Base-by-base conservation (phyloP, 83 land plant species). In the Thuja plicata region DNA sequence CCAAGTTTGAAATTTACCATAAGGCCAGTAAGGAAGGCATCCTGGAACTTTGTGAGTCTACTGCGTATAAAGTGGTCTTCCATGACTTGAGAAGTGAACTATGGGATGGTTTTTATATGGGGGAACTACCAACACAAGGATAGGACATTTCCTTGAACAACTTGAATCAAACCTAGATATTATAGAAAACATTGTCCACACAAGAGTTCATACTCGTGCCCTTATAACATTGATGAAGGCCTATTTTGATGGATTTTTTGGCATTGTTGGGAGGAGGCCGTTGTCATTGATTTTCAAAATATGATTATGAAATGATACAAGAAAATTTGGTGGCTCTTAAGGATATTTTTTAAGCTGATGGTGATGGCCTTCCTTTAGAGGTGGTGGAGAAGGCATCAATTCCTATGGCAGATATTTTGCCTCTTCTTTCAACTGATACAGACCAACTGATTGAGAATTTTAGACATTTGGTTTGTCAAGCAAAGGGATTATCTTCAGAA, bases 181-280 rank as follows among this genome's bases (percentile, higher is more conserved):
- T 38, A 92, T 97, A 48, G 94, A 96, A 37, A 91, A 89, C 35
- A 93, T 88, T 17, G 91, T 96, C 83, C 80, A 94, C 84, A 93
- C 93, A 45, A n/a, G n/a, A n/a, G n/a, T n/a, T n/a, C n/a, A n/a
- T n/a, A n/a, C n/a, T n/a, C n/a, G n/a, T n/a, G n/a, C n/a, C n/a
- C n/a, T n/a, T n/a, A n/a, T n/a, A n/a, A n/a, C n/a, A n/a, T n/a
- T n/a, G n/a, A n/a, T n/a, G n/a, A n/a, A n/a, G n/a, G n/a, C n/a
- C n/a, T n/a, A n/a, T n/a, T n/a, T n/a, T n/a, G n/a, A n/a, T n/a
- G n/a, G n/a, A n/a, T n/a, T n/a, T n/a, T n/a, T n/a, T n/a, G n/a
- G n/a, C n/a, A n/a, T n/a, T n/a, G n/a, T 91, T 97, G 41, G 97
- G 94, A 50, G 99, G 99, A 35, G 99, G 99, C 19, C 97, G 97